Evolutionary conservation across 768 basidiomycete genomes (phyloP).

Genomic region (Mycena rebaudengoi): DNA sequence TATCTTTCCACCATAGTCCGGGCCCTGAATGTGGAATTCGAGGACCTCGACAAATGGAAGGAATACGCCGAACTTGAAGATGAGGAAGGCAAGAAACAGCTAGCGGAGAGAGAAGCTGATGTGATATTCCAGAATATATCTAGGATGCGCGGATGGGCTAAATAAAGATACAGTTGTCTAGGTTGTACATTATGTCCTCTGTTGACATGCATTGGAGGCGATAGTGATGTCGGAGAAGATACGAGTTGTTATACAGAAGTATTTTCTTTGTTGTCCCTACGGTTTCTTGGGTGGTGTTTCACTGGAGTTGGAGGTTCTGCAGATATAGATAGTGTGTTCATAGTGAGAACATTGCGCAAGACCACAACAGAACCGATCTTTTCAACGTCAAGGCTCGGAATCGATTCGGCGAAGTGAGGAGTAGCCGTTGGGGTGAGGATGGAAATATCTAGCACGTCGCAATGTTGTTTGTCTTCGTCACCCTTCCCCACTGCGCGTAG

Average conservation of each 20-base stretch:
- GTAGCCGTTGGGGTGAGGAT: neutral
- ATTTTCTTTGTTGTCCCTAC: too few relatives aligned
- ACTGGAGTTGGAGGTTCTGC: too few relatives aligned
- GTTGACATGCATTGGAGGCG: too few relatives aligned
- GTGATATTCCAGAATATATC: slow-evolving; percentile 13
- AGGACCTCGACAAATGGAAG: slow-evolving; percentile 84
- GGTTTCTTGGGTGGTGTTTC: too few relatives aligned
- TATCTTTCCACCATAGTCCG: slow-evolving; percentile 92
- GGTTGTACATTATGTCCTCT: neutral
- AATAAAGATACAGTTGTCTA: neutral
- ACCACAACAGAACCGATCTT: neutral
- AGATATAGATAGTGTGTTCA: slow-evolving; percentile 2
- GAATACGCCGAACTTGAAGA: slow-evolving; percentile 72
- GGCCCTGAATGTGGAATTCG: slow-evolving; percentile 89
- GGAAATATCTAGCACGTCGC: neutral
- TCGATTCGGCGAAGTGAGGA: neutral
- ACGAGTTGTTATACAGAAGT: too few relatives aligned
- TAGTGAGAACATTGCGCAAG: neutral
- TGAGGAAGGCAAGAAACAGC: slow-evolving; percentile 48
- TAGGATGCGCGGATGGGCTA: slow-evolving; percentile 22
- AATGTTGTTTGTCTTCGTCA: neutral
- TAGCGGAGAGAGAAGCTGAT: slow-evolving; percentile 11
- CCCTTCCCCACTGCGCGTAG: neutral
- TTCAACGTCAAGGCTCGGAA: neutral
- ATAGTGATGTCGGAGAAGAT: too few relatives aligned